Percentiles rank a stretch among this genome's conserved stretches.
Conservation (phyloP, 345 rosid genomes). For the Fremontodendron californicum region DNA sequence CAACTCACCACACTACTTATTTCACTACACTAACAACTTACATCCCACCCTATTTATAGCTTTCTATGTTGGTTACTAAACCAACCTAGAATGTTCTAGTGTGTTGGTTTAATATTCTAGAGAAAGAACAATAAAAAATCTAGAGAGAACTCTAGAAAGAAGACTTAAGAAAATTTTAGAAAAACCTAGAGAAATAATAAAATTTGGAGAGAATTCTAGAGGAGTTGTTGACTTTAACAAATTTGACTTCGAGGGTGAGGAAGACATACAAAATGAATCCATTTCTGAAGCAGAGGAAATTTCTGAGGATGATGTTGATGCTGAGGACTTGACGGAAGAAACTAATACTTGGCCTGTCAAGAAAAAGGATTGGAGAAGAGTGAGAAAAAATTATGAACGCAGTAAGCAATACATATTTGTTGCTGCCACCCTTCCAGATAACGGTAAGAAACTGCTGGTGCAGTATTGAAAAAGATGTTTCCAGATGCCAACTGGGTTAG, state of each 20-base stretch:
- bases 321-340: constrained; percentile 23
- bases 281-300: constrained; percentile 38
- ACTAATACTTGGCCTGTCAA: constrained; percentile 26
- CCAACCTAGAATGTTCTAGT: no score
- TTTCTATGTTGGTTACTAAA: no score
- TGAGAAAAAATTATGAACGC: constrained; percentile 61
- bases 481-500: constrained; percentile 85
- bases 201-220: no score
- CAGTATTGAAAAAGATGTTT: constrained; percentile 78
- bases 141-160: no score
- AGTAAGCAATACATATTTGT: constrained; percentile 93
- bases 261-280: constrained; percentile 26
- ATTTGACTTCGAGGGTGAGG: constrained; percentile 28
- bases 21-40: no score
- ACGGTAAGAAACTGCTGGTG: constrained; percentile 96
- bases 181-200: no score
- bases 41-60: no score
- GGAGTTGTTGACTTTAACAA: no score
- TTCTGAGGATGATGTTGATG: constrained; percentile 36
- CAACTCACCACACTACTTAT: no score
- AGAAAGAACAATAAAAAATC: no score
- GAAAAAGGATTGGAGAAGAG: constrained; percentile 78
- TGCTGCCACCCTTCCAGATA: constrained; percentile 94
- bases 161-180: no score
- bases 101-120: no score